Evolutionary conservation across 306 rosid genomes (phyloP), one percentile per base, ranked within the genome.

Genomic region (Sicyos baderoa): DNA sequence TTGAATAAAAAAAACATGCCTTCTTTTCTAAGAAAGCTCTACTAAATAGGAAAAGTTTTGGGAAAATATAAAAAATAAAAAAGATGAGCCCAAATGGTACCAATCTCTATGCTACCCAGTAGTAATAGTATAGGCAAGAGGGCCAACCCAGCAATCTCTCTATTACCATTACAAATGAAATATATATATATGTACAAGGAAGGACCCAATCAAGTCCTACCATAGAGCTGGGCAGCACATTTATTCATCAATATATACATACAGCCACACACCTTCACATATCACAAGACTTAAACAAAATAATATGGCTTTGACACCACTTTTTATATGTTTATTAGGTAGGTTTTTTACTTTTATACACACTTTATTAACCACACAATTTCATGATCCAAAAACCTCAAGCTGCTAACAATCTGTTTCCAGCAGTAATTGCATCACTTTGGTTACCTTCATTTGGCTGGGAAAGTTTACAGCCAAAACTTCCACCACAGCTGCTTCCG

Each of bases 401-500:
- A 23, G 53, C 62, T 13, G 56, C 1, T 50, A 6, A 4, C 13
- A 65, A 16, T 4, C 19, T 18, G 52, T 45, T 60, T 60, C 49
- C 49, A 61, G 17, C 37, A 23, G 9, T 48, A 21, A 16, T 13
- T 6, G 22, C 72, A 21, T 66, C 55, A 19, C 9, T 66, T 19
- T 22, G 71, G 21, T 16, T 67, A 23, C 55, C 72, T 67, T 48
- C 72, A 23, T 67, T 67, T 23, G 72, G 4, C 16, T 77, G 77
- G 63, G 76, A 12, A 67, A 70, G 18, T 6, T 77, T 80, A 59
- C 12, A 42, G 32, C 50, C 69, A 63, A 7, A 40, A 42, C 69
- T 15, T 9, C 60, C 78, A 0, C 86, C 82, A 54, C 74, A 76
- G 5, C 85, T 81, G 14, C 74, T 62, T 0, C 87, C 83, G 50